phyloP scores from a whole-genome alignment of 2,329 filamentous ascomycete genomes.

The Seiridium unicorne region DNA sequence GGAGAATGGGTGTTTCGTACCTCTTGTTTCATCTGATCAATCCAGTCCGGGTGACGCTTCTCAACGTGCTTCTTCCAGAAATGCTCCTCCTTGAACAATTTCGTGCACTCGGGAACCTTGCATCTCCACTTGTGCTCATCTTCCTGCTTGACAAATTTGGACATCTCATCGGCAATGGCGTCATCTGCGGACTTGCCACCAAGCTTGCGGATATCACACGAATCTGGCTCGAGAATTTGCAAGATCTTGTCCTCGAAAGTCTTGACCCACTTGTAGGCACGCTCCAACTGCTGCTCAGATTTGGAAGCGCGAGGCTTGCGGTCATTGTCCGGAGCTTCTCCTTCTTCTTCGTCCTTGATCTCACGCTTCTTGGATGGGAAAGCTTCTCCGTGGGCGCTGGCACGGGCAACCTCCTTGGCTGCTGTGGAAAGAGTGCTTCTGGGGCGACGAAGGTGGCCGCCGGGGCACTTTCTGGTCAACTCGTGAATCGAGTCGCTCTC shows the following conservation, averaged over 20 bases:
- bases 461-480: slow-evolving; percentile 90
- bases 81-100: slow-evolving; percentile 93
- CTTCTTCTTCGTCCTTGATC: slow-evolving; percentile 59
- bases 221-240: slow-evolving; percentile 88
- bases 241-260: slow-evolving; percentile 96
- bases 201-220: slow-evolving; percentile 83
- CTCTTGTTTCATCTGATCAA: slow-evolving; percentile 76
- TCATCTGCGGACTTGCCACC: slow-evolving; percentile 87
- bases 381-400: slow-evolving; percentile 76
- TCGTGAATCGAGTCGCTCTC: slow-evolving; percentile 98
- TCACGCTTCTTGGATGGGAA: slow-evolving; percentile 82
- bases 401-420: slow-evolving; percentile 80
- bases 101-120: slow-evolving; percentile 93
- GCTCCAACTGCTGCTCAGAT: slow-evolving; percentile 85
- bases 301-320: slow-evolving; percentile 75
- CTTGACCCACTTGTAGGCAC: slow-evolving; percentile 98
- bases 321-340: slow-evolving; percentile 62
- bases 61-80: slow-evolving; percentile 99
- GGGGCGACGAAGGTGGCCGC: slow-evolving; percentile 92
- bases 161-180: slow-evolving; percentile 79
- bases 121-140: slow-evolving; percentile 97
- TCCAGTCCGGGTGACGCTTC: slow-evolving; percentile 90
- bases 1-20: slow-evolving; percentile 50
- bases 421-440: slow-evolving; percentile 79
- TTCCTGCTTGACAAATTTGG: slow-evolving; percentile 91